Evolutionary conservation across 2,329 filamentous ascomycete species (phyloP), one percentile per base, ranked within the genome.

Genomic region (Microsporum canis): DNA sequence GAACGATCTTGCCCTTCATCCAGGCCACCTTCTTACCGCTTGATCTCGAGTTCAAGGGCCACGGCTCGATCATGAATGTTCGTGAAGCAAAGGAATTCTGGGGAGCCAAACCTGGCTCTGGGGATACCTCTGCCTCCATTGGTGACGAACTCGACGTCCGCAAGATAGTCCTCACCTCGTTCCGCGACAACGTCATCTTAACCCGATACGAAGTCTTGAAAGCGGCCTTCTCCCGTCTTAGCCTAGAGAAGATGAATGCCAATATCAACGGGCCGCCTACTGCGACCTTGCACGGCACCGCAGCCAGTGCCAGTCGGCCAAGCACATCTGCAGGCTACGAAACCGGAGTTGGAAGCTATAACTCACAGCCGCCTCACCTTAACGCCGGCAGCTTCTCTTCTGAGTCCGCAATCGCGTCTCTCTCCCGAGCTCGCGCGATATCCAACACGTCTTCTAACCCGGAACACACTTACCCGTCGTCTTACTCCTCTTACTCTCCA

Each of bases 21-120:
- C 92, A 97, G 76, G 91, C 92, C 0, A 91, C 96, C 0, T 96
- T 99, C 70, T 78, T 99, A 1, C 94, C 91, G 0, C 77, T 99
- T 0, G 94, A 99, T 69, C 82, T 96, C 8, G 94, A 99, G 71
- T 95, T 99, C 71, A 87, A 89, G 59, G 94, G 92, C 4, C 82
- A 83, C 55, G 94, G 94, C 14, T 79, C 84, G 0, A 82, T 97
- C 60, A 87, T 97, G 82, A 86, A 82, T 0, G 74, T 82, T 0
- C 85, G 89, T 3, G 87, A 95, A 73, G 88, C 91, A 3, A 84
- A 86, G 45, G 92, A 97, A 63, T 96, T 96, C 69, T 97, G 92
- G 91, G 88, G 88, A 33, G 86, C 85, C 5, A 80, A 88, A 17
- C 78, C 86, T 59, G 80, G 79, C 58, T 76, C 77, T 4, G 75